These are phyloP conservation scores for Candida xiaguanensis DNA, from an alignment of 805 yeast genomes.

Conservation along the genomic window DNA sequence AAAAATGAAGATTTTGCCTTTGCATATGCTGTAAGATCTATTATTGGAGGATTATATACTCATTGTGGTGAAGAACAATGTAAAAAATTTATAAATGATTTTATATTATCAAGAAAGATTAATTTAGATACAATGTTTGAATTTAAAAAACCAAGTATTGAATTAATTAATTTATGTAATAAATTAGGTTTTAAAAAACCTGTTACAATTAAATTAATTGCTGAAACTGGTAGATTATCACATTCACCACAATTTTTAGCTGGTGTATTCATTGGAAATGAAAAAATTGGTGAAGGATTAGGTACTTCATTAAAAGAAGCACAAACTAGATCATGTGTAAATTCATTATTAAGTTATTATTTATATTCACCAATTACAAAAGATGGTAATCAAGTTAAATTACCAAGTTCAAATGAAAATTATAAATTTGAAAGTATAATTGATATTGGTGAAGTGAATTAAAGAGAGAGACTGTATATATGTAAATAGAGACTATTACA, in stretches of 20 bases:
- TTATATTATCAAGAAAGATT: conserved; percentile 78
- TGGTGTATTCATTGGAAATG: conserved; percentile 82
- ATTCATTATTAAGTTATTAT: conserved; percentile 88
- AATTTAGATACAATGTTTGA: conserved; percentile 71
- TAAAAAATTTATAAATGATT: conserved; percentile 64
- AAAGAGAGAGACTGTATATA: neutral
- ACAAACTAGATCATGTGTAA: conserved; percentile 85
- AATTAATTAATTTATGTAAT: conserved; percentile 70
- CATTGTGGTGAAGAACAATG: conserved; percentile 65
- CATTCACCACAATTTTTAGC: conserved; percentile 83
- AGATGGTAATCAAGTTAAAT: conserved; percentile 37
- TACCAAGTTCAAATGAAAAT: conserved; percentile 47
- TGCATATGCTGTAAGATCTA: conserved; percentile 74
- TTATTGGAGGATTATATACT: conserved; percentile 79
- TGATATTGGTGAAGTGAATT: conserved; percentile 40
- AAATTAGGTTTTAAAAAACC: conserved; percentile 74
- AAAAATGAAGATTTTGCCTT: conserved; percentile 32
- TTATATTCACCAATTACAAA: conserved; percentile 74
- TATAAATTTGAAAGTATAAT: conserved; percentile 40
- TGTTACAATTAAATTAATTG: conserved; percentile 67
- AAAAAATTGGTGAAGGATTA: conserved; percentile 88
- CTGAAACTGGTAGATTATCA: conserved; percentile 90
- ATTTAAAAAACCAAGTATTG: conserved; percentile 83
- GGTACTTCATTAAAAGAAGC: conserved; percentile 91
- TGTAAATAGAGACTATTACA: conserved; percentile 5